Conservation (phyloP, 257 asterid species). For the Lycium barbarum region DNA sequence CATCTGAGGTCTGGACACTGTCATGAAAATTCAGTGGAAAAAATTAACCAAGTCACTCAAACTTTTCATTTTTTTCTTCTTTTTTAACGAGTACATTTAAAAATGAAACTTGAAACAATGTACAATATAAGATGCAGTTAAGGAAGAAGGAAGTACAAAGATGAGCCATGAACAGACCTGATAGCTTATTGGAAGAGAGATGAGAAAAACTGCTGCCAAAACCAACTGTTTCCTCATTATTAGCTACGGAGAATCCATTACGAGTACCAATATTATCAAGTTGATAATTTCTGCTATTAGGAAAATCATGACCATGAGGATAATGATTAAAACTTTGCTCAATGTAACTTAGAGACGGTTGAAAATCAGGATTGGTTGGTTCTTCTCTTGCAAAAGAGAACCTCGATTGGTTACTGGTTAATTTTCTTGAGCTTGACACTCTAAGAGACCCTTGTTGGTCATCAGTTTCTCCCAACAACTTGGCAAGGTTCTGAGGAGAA, state of each 20-base stretch:
- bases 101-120: constrained; percentile 2
- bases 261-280: constrained; percentile 51
- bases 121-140: neutral
- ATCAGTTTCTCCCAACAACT: constrained; percentile 65
- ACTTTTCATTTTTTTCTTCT: neutral
- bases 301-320: constrained; percentile 52
- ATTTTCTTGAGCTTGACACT: constrained; percentile 64
- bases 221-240: constrained; percentile 56
- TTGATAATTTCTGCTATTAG: constrained; percentile 51
- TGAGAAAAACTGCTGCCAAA: constrained; percentile 54
- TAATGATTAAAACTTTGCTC: constrained; percentile 53
- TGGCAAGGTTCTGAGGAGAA: constrained; percentile 65
- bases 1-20: constrained; percentile 85
- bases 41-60: neutral
- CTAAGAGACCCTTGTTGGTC: constrained; percentile 53
- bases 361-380: constrained; percentile 51
- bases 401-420: constrained; percentile 75
- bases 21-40: constrained; percentile 32
- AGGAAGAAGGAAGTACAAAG: constrained; percentile 2
- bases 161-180: constrained; percentile 54
- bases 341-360: constrained; percentile 47
- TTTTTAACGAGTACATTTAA: neutral
- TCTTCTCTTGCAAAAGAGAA: constrained; percentile 96
- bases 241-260: constrained; percentile 57
- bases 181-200: constrained; percentile 55